Evolutionary conservation across 257 asterid species (phyloP).

Genomic region (Fraxinus cuspidata): DNA sequence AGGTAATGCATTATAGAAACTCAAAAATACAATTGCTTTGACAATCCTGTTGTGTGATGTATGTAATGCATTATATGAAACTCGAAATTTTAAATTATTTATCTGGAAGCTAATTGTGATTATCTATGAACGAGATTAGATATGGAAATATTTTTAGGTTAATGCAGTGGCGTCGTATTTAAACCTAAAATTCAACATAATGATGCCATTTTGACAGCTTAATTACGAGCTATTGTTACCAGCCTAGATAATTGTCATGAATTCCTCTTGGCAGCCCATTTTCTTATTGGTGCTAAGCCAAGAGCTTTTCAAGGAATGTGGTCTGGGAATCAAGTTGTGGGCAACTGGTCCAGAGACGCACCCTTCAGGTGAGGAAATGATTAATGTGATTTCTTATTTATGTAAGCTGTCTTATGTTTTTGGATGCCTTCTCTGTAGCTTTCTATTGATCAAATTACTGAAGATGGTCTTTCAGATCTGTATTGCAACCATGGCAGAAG

Average conservation of each 20-base stretch:
- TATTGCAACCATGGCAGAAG: not conserved
- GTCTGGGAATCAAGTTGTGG: not conserved
- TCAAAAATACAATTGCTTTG: not conserved
- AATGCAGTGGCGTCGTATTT: not conserved
- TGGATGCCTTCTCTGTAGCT: not conserved
- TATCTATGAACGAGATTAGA: not conserved
- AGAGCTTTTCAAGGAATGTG: not conserved
- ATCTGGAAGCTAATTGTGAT: not conserved
- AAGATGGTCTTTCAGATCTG: not conserved
- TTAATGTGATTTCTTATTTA: not conserved
- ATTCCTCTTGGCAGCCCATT: not conserved
- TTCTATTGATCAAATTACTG: not conserved
- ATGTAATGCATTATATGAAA: not conserved
- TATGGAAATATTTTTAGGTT: not conserved
- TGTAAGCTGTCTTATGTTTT: not conserved
- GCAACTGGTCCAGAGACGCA: not conserved
- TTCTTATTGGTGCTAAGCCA: not conserved
- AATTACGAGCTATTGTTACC: not conserved
- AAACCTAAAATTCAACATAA: not conserved
- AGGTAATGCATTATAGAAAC: not conserved
- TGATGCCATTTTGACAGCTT: not conserved
- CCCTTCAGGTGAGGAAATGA: not conserved
- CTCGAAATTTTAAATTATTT: not conserved
- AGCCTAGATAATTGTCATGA: not conserved
- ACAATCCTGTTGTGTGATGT: not conserved